Evolutionary conservation across 768 basidiomycete genomes (phyloP).

Genomic region (Boletellus ananiceps): DNA sequence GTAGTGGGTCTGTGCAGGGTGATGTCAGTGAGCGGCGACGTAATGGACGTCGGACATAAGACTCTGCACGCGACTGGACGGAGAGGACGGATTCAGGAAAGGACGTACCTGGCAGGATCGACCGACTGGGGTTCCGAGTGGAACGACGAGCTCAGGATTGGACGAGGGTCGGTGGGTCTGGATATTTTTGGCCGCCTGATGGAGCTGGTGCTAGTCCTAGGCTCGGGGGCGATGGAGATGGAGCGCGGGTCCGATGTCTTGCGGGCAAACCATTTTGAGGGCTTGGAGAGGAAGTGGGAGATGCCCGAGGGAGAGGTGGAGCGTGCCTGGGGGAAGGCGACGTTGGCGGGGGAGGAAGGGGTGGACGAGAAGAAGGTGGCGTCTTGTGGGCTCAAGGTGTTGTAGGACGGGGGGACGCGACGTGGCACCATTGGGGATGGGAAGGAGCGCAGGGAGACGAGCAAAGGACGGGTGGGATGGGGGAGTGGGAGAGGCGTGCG

Average conservation of each 20-base stretch:
- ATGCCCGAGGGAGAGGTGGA: constrained; percentile 63
- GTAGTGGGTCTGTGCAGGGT: constrained; percentile 52
- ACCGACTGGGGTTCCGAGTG: constrained; percentile 45
- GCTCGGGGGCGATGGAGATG: constrained; percentile 38
- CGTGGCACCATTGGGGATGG: constrained; percentile 43
- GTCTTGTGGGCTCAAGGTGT: constrained; percentile 39
- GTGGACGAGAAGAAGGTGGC: constrained; percentile 16
- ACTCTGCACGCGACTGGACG: constrained; percentile 3
- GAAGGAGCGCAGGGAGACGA: background rate
- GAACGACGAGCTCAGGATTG: constrained; percentile 46
- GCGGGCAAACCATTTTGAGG: constrained; percentile 68
- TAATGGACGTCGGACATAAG: constrained; percentile 2
- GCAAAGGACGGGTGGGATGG: background rate
- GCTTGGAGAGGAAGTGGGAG: constrained; percentile 59
- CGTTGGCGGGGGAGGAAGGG: constrained; percentile 33
- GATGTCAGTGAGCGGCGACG: constrained; percentile 19
- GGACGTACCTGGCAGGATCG: constrained; percentile 51
- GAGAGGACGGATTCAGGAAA: background rate
- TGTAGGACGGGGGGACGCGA: constrained; percentile 39
- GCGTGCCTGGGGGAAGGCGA: constrained; percentile 43
- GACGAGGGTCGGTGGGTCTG: constrained; percentile 76
- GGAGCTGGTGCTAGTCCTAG: constrained; percentile 46
- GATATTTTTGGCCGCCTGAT: constrained; percentile 75
- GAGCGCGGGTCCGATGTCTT: constrained; percentile 52
- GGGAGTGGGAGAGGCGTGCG: constrained; percentile 8